These are phyloP conservation scores for Domatiomyces globalis DNA, from an alignment of 2,329 filamentous ascomycete species.

Conservation along the genomic window DNA sequence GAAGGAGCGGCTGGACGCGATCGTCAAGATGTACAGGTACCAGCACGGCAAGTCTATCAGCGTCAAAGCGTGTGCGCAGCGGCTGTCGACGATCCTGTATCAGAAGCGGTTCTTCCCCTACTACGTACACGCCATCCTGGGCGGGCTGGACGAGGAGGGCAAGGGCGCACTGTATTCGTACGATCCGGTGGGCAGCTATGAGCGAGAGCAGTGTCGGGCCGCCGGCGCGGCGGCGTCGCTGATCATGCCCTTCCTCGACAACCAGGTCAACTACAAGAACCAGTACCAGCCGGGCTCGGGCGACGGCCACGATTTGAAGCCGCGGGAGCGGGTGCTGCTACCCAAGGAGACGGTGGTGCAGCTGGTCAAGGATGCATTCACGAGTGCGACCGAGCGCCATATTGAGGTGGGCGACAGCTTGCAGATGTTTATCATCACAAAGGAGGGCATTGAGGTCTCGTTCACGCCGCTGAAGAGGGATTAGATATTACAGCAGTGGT, in stretches of 20 bases:
- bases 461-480: conserved; percentile 80
- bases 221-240: conserved; percentile 82
- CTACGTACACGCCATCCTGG: conserved; percentile 90
- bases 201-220: conserved; percentile 88
- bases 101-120: conserved; percentile 98
- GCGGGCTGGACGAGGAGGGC: conserved; percentile 85
- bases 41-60: conserved; percentile 95
- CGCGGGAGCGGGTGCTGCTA: conserved; percentile 49
- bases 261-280: conserved; percentile 99
- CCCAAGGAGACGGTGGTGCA: conserved; percentile 54
- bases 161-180: conserved; percentile 92
- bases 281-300: conserved; percentile 84
- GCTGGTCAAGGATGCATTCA: conserved; percentile 92
- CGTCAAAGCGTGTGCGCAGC: conserved; percentile 85
- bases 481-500: conserved; percentile 34
- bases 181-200: conserved; percentile 94
- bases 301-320: conserved; percentile 63
- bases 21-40: conserved; percentile 98
- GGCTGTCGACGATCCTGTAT: conserved; percentile 90
- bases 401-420: conserved; percentile 96
- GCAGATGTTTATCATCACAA: conserved; percentile 89
- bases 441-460: conserved; percentile 74
- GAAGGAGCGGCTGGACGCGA: conserved; percentile 81
- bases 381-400: conserved; percentile 93
- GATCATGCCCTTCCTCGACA: conserved; percentile 98